Evolutionary conservation across 352 stramenopile genomes (phyloP).

Genomic region (Phytopythium sindhum): DNA sequence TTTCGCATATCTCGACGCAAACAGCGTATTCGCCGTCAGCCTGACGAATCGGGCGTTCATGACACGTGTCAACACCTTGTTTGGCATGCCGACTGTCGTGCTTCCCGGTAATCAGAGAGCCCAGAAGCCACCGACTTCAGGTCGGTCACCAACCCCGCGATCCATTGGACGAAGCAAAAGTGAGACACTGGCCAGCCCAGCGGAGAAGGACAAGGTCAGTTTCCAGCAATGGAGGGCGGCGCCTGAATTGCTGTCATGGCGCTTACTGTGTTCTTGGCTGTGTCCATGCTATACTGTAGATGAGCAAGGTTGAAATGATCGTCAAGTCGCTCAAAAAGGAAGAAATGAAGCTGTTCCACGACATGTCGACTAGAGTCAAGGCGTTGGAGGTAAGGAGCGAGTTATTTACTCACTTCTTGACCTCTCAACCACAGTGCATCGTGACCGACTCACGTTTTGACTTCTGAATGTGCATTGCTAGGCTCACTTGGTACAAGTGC

Average conservation of each 20-base stretch:
- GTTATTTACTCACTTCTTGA: background rate
- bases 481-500: constrained; percentile 53
- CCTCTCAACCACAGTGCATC: background rate
- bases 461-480: constrained; percentile 10
- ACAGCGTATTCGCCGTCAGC: constrained; percentile 70
- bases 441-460: background rate
- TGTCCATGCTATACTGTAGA: no score
- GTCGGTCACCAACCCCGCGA: background rate
- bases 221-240: background rate
- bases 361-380: constrained; percentile 78
- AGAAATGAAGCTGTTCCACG: constrained; percentile 83
- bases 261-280: background rate
- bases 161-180: constrained; percentile 9
- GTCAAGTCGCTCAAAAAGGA: constrained; percentile 79
- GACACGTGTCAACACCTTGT: constrained; percentile 56
- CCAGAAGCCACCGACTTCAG: constrained; percentile 10
- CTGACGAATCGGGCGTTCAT: constrained; percentile 53
- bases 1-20: constrained; percentile 67
- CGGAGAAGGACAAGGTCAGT: constrained; percentile 39
- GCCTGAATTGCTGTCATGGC: no score
- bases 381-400: constrained; percentile 47
- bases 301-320: constrained; percentile 73
- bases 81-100: constrained; percentile 44
- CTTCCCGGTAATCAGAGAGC: constrained; percentile 16
- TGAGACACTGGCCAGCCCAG: constrained; percentile 29